Conservation (phyloP, 164 flowering plant genomes). For the Hamamelis virginiana region DNA sequence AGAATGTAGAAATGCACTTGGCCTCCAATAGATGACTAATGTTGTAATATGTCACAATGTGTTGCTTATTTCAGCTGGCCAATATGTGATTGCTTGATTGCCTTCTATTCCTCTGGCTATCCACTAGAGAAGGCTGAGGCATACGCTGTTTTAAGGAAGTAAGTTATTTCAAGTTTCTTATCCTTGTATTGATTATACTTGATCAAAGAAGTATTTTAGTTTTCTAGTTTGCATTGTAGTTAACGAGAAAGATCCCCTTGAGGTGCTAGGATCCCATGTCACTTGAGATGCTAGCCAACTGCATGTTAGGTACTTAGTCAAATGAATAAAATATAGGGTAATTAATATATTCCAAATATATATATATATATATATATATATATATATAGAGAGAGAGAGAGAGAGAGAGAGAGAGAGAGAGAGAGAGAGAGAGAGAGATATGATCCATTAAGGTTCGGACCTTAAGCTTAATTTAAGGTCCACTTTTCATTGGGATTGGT, state of each 20-base stretch:
- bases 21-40: background rate
- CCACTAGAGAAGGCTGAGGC: conserved; percentile 94
- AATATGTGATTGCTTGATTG: conserved; percentile 93
- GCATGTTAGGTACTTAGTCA: no score
- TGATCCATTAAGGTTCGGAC: no score
- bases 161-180: conserved; percentile 25
- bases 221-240: background rate
- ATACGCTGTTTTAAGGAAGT: conserved; percentile 89
- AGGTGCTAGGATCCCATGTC: background rate
- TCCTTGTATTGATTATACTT: background rate
- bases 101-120: conserved; percentile 95
- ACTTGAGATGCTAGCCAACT: background rate
- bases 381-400: no score
- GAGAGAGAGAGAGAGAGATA: no score
- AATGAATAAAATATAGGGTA: no score
- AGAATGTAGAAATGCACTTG: no score
- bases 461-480: no score
- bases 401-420: no score
- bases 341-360: no score
- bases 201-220: background rate
- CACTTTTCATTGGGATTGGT: no score
- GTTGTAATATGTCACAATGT: conserved; percentile 10
- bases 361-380: no score
- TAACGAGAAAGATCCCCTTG: background rate
- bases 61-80: conserved; percentile 80